Evolutionary conservation across 2,329 filamentous ascomycete genomes (phyloP), one percentile per base, ranked within the genome.

Genomic region (Monascus ruber): DNA sequence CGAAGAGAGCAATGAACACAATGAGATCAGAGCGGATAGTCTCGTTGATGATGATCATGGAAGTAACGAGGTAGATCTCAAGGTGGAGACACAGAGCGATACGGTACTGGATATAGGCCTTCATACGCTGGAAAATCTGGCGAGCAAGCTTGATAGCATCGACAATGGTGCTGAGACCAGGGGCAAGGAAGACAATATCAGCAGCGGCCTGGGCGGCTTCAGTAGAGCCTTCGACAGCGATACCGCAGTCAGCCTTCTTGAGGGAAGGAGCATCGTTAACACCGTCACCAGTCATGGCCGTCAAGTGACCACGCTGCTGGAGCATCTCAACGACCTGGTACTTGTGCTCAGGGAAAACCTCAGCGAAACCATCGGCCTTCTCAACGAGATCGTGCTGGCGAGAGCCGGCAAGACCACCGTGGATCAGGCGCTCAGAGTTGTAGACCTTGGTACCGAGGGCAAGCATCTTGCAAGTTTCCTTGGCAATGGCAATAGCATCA

Each of bases 401-500:
- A 47, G 79, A 77, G 51, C 81, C 81, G 43, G 77, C 74, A 45
- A 85, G 74, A 70, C 81, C 81, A 65, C 81, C 80, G 65, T 83
- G 78, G 52, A 85, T 83, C 49, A 86, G 74, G 66, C 79, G 81
- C 58, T 82, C 77, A 43, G 81, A 85, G 70, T 85, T 83, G 72
- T 85, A 85, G 49, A 86, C 81, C 72, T 85, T 85, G 60, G 81
- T 85, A 52, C 80, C 80, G 43, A 85, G 76, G 49, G 81, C 79
- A 60, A 85, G 72, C 78, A 85, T 85, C 70, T 84, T 83, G 75
- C 81, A 85, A 50, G 81, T 85, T 67, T 85, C 81, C 70, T 85
- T 85, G 43, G 81, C 81, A 49, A 85, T 85, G 53, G 81, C 81
- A 52, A 85, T 82, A 48, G 81, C 81, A 59, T 85, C 81, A 74